These are phyloP conservation scores for Phialemoniopsis sp. DNA, from an alignment of 2,329 filamentous ascomycete genomes.

Conservation along the genomic window DNA sequence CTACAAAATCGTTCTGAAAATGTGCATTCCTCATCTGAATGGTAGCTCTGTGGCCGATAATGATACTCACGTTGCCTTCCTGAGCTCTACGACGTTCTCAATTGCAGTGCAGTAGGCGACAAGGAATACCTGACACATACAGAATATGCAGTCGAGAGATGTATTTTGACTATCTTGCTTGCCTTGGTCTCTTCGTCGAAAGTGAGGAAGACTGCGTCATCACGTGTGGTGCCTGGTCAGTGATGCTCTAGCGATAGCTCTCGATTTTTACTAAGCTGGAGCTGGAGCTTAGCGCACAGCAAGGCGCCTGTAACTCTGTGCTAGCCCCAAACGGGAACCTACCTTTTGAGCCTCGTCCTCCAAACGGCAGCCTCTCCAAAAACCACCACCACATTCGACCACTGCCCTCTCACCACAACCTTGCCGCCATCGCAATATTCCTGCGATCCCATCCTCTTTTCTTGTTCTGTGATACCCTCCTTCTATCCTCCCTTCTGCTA, in stretches of 20 bases:
- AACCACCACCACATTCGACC: background rate
- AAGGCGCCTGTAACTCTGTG: background rate
- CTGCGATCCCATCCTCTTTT: background rate
- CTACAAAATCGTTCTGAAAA: too few species aligned
- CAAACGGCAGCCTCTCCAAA: slow-evolving; percentile 1
- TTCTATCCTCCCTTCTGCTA: slow-evolving; percentile 3
- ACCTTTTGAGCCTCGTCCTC: slow-evolving; percentile 1
- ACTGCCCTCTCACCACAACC: background rate
- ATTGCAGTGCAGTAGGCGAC: too few species aligned
- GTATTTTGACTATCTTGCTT: too few species aligned
- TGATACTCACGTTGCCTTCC: too few species aligned
- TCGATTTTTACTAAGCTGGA: background rate
- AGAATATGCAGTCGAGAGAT: too few species aligned
- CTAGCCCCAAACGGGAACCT: slow-evolving; percentile 2
- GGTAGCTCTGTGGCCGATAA: too few species aligned
- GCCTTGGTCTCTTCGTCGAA: too few species aligned
- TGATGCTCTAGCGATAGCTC: background rate
- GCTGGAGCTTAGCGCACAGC: background rate
- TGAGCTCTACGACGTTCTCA: too few species aligned
- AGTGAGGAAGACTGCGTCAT: slow-evolving; percentile 3
- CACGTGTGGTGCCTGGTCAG: slow-evolving; percentile 4
- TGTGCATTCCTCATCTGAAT: too few species aligned
- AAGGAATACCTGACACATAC: too few species aligned
- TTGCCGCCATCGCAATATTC: background rate
- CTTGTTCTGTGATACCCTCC: too few species aligned